Evolutionary conservation across 192 early-diverging fungal species (phyloP).

Genomic region (Coemansia sp.): DNA sequence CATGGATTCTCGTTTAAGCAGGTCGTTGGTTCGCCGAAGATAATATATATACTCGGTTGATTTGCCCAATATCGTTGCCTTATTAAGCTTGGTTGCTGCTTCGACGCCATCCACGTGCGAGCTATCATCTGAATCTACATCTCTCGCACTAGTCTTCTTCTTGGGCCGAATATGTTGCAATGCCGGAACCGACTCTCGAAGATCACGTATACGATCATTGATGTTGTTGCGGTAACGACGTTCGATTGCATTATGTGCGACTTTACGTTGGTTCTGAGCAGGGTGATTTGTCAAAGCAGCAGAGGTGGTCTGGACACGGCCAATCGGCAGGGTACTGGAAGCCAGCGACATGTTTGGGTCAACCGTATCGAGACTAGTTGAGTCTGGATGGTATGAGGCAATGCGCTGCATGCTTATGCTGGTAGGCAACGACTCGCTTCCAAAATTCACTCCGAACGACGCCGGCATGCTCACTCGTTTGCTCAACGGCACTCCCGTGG

Average conservation of each 20-base stretch:
- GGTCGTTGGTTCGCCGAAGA: constrained; percentile 43
- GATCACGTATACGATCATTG: constrained; percentile 89
- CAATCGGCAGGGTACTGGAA: constrained; percentile 13
- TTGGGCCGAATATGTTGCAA: constrained; percentile 56
- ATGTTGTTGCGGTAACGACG: constrained; percentile 94
- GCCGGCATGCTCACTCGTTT: constrained; percentile 49
- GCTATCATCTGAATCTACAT: constrained; percentile 40
- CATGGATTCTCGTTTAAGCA: constrained; percentile 36
- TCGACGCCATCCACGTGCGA: constrained; percentile 75
- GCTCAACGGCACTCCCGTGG: constrained; percentile 33
- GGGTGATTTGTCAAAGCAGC: constrained; percentile 2
- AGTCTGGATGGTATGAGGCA: constrained; percentile 34
- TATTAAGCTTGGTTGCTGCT: constrained; percentile 85
- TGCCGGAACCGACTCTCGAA: constrained; percentile 83
- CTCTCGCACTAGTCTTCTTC: constrained; percentile 33
- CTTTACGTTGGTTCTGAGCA: constrained; percentile 72
- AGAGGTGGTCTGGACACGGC: constrained; percentile 11
- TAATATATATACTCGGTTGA: constrained; percentile 87
- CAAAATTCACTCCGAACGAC: constrained; percentile 10
- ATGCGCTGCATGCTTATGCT: constrained; percentile 38
- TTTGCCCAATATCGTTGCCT: constrained; percentile 88
- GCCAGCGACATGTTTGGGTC: constrained; percentile 8
- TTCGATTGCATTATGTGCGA: constrained; percentile 95
- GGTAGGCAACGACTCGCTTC: constrained; percentile 9
- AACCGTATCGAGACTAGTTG: not conserved